phyloP scores from a whole-genome alignment of 306 rosid genomes.

The Fragaria nilgerrensis region DNA sequence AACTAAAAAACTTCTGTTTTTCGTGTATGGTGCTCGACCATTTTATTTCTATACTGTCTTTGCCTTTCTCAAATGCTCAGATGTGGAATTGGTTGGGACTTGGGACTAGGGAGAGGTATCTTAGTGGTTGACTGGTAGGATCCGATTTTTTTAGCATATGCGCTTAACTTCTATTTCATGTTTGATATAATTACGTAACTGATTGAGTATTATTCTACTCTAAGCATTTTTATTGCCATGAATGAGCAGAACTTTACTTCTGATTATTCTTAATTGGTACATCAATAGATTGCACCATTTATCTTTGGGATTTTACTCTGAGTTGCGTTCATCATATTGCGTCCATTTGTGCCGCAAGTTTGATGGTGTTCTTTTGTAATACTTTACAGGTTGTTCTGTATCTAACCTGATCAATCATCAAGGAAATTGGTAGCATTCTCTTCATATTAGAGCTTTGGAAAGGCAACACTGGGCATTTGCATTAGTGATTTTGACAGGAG shows the following conservation, averaged over 20 bases:
- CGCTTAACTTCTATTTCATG: too few relatives aligned
- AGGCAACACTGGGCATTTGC: neutral
- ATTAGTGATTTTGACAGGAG: constrained; percentile 16
- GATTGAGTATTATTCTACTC: neutral
- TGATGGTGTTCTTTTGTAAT: constrained; percentile 28
- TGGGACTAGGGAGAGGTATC: constrained; percentile 1
- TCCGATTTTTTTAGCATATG: neutral
- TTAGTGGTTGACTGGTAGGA: neutral
- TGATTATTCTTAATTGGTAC: neutral
- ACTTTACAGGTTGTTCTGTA: constrained; percentile 36
- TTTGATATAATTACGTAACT: neutral
- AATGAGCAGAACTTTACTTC: neutral
- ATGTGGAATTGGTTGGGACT: neutral
- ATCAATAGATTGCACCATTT: neutral
- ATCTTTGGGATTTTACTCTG: neutral
- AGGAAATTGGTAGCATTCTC: constrained; percentile 2
- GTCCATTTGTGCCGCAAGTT: neutral
- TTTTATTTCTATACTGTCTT: neutral
- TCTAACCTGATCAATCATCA: constrained; percentile 5
- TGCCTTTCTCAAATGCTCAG: neutral
- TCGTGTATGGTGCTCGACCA: neutral
- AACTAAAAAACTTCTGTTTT: constrained; percentile 2
- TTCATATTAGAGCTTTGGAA: neutral
- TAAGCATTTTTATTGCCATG: neutral
- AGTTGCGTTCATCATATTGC: neutral